These are phyloP conservation scores for Fraxinus sp. DNA, from an alignment of 305 asterid species.

Conservation along the genomic window DNA sequence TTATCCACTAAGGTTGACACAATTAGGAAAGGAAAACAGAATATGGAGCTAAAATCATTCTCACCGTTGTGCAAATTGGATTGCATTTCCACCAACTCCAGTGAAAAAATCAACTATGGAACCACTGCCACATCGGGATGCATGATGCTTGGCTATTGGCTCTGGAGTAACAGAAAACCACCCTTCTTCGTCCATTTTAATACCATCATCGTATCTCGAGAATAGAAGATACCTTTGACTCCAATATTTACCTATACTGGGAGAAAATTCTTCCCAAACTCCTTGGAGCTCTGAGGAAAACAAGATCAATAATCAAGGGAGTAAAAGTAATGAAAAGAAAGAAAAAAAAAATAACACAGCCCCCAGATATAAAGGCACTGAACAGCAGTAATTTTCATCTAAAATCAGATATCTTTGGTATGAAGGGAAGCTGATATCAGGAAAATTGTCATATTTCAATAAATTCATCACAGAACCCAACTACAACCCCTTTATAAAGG, in stretches of 20 bases:
- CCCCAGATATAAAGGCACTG: not conserved
- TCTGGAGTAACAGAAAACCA: constrained; percentile 98
- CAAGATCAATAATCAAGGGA: constrained; percentile 12
- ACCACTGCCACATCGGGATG: constrained; percentile 71
- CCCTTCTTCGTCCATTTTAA: constrained; percentile 94
- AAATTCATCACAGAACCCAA: not conserved
- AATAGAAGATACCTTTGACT: constrained; percentile 69
- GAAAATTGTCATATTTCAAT: not conserved
- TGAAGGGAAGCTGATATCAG: not conserved
- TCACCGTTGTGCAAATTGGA: constrained; percentile 81
- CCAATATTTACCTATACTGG: constrained; percentile 80
- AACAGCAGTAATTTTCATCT: not conserved
- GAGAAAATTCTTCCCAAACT: constrained; percentile 40
- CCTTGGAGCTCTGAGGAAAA: constrained; percentile 40
- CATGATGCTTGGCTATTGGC: constrained; percentile 78
- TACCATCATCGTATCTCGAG: constrained; percentile 71
- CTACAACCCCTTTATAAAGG: not conserved
- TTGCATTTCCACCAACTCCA: constrained; percentile 92
- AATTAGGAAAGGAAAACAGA: constrained; percentile 18
- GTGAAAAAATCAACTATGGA: constrained; percentile 70
- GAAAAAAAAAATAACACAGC: not conserved
- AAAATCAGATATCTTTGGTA: not conserved
- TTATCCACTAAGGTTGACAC: not conserved
- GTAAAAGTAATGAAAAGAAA: not conserved
- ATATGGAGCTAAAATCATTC: constrained; percentile 17